phyloP scores from a whole-genome alignment of 306 rosid species.

The Quercus suber region DNA sequence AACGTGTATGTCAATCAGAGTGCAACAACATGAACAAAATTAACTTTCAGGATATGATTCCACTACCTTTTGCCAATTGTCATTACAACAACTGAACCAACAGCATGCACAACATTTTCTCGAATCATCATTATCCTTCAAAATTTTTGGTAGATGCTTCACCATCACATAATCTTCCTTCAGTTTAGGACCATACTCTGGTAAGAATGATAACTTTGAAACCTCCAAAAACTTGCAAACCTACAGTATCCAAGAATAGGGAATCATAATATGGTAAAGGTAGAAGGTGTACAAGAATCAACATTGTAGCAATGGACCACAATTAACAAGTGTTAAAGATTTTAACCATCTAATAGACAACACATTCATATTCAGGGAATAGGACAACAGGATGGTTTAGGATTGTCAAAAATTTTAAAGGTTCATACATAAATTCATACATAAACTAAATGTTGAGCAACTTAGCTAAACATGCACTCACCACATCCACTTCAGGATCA shows the following conservation, averaged over 20 bases:
- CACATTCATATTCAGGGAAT: not conserved
- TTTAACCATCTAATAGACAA: not conserved
- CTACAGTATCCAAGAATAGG: slow-evolving; percentile 41
- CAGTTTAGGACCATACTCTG: slow-evolving; percentile 94
- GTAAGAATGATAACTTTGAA: slow-evolving; percentile 83
- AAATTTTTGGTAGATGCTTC: slow-evolving; percentile 85
- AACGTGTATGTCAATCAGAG: not conserved
- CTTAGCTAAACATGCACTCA: not conserved
- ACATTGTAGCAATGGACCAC: slow-evolving; percentile 1
- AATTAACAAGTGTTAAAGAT: not conserved
- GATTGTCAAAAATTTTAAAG: not conserved
- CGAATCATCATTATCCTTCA: slow-evolving; percentile 52
- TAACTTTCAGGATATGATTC: slow-evolving; percentile 14
- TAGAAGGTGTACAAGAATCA: slow-evolving; percentile 19
- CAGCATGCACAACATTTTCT: slow-evolving; percentile 72
- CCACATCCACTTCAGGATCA: not conserved
- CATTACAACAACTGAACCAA: slow-evolving; percentile 86
- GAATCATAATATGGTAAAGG: slow-evolving; percentile 3
- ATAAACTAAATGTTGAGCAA: not conserved
- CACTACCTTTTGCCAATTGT: slow-evolving; percentile 96
- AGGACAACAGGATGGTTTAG: not conserved
- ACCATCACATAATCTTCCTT: slow-evolving; percentile 96
- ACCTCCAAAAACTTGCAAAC: slow-evolving; percentile 99
- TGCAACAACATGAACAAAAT: slow-evolving; percentile 5
- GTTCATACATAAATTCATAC: not conserved